Base-by-base conservation (phyloP, 331 rosid species). In the Acacia concinna region DNA sequence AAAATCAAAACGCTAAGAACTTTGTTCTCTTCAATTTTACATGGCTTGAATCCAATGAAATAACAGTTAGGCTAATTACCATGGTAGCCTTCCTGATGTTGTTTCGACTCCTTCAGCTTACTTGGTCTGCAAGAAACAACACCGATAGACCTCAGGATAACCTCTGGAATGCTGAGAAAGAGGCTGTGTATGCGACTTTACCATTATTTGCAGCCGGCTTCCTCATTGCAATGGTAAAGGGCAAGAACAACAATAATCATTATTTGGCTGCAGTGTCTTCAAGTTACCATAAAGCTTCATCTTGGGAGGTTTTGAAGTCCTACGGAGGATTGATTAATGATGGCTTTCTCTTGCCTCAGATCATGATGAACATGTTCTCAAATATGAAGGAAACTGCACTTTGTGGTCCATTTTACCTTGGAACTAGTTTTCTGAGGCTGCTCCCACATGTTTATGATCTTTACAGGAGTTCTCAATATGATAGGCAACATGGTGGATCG, bases 321-420 rank as follows among this genome's bases (percentile, higher is more conserved):
- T 89, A 78, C 44, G 88, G 84, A 12, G 89, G 87, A 68, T 79
- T 86, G 80, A 80, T 90, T 15, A 71, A 83, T 76, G 96, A 89
- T 56, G 82, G 87, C 4, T 89, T 92, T 82, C 88, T 92, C 77
- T 76, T 92, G 68, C 96, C 96, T 65, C 92, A 90, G 66, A 83
- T 89, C 12, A 64, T 86, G 41, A 78, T 86, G 32, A 90, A 87
- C 82, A 4, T 86, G 63, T 82, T 90, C 59, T 70, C 85, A 71
- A 89, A 84, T 23, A 78, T 76, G 69, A 79, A 32, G 40, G 85
- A 74, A 20, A 81, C 65, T 20, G 80, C 74, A 44, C 88, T 89
- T 35, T 84, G 92, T 40, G 10, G 28, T 41, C 70, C 76, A 21
- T 92, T 90, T 73, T 89, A 83, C 85, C 25, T 85, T 40, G 96